Percentiles rank a stretch among this genome's conserved stretches.
phyloP scores from a whole-genome alignment of 1,139 yeast genomes.

The Hemisphaericaspora xylanilytica region DNA sequence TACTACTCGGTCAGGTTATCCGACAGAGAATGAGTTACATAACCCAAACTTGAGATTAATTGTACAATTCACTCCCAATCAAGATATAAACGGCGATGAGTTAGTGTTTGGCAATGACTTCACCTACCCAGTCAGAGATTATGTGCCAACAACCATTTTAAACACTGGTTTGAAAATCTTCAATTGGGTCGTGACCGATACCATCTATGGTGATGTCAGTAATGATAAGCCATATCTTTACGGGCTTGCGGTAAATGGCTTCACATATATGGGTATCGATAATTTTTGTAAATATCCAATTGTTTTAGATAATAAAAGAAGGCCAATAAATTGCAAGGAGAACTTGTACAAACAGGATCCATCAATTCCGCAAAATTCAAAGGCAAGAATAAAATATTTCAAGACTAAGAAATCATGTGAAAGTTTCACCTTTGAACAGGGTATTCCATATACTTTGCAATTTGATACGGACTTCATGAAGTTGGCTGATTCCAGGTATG shows the following conservation, averaged over 20 bases:
- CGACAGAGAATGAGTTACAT: conserved; percentile 6
- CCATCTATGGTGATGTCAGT: conserved; percentile 63
- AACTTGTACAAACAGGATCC: conserved; percentile 19
- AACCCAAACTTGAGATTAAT: conserved; percentile 35
- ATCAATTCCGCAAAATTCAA: conserved; percentile 28
- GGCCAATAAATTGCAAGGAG: conserved; percentile 12
- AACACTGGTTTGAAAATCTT: conserved; percentile 52
- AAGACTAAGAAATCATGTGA: conserved; percentile 29
- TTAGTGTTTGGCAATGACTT: conserved; percentile 71
- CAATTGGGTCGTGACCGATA: conserved; percentile 60
- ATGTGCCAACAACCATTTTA: conserved; percentile 50
- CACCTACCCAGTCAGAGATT: conserved; percentile 55
- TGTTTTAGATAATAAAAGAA: conserved; percentile 6
- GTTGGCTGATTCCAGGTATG: conserved; percentile 39
- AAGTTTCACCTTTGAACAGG: conserved; percentile 29
- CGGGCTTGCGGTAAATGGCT: conserved; percentile 59
- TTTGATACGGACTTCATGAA: conserved; percentile 45
- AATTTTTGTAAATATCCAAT: conserved; percentile 3
- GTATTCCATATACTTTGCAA: conserved; percentile 25
- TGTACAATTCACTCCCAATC: conserved; percentile 40
- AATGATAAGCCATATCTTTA: conserved; percentile 60
- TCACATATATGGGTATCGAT: conserved; percentile 34
- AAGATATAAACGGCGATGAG: conserved; percentile 47
- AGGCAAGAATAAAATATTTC: conserved; percentile 36
- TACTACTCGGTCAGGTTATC: neutral